Base-by-base conservation (phyloP, 805 yeast genomes). In the Wickerhamiella lipophila region DNA sequence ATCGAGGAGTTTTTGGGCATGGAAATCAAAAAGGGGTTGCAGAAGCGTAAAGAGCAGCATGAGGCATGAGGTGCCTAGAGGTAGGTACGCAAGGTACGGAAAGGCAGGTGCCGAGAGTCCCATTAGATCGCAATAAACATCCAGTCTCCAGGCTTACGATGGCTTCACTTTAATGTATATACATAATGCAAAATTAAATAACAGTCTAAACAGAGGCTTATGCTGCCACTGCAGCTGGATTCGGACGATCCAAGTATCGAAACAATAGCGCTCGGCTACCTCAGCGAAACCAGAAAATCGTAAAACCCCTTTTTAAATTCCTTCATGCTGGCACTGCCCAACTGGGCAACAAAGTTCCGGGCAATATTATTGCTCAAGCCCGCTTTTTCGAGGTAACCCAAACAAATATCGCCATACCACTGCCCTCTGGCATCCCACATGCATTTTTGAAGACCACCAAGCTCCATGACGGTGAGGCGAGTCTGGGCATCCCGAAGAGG, bases 401-500 rank as follows among this genome's bases (percentile, higher is more conserved):
- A 49, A 12, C 55, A 46, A 12, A 53, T 52, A 27, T 48, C 50
- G 16, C 46, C 52, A 50, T 55, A 58, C 40, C 49, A 42, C 26
- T 63, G 67, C 11, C 75, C 69, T 53, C 72, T 74, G 25, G 67
- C 71, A 5, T 67, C 68, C 54, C 70, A 80, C 52, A 83, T 69
- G 1, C 81, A 72, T 55, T 77, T 81, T 60, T 88, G 74, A 19
- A 86, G 66, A 40, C 76, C 68, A 1, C 92, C 77, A 12, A 84
- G 69, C 59, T 89, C 98, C 55, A 78, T 76, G 1, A 86, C 79
- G 34, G 83, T 72, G 51, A 79, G 72, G 58, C 89, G 73, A 55
- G 75, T 76, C 60, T 84, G 88, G 3, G 94, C 94, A 62, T 87
- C 95, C 54, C 77, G 76, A 44, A 79, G 67, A 58, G 81, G 76